phyloP scores from a whole-genome alignment of 345 rosid species.

The Mangifera indica region DNA sequence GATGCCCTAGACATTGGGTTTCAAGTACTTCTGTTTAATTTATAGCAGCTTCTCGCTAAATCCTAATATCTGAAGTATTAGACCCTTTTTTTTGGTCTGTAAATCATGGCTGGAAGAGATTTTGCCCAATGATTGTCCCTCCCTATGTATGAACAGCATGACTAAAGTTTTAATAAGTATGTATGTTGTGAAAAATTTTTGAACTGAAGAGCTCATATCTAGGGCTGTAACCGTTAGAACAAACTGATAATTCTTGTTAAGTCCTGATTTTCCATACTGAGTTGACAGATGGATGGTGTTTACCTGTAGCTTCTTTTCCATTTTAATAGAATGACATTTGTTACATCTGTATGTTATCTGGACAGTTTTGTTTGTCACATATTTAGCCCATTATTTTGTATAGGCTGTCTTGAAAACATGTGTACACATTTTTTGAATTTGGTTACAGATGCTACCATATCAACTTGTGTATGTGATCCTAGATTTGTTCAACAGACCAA shows the following conservation, averaged over 20 bases:
- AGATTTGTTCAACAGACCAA: too few relatives aligned
- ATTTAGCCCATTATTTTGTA: not conserved
- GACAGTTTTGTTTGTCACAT: not conserved
- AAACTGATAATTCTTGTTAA: not conserved
- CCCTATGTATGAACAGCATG: not conserved
- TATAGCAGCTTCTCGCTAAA: too few relatives aligned
- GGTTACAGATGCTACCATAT: too few relatives aligned
- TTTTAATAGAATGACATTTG: not conserved
- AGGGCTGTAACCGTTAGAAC: not conserved
- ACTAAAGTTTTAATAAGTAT: not conserved
- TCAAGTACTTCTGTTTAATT: not conserved
- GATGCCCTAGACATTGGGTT: not conserved
- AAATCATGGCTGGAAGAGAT: not conserved
- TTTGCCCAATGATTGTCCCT: not conserved
- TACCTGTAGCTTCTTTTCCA: not conserved
- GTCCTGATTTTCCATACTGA: not conserved
- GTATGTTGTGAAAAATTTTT: not conserved
- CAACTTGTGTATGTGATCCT: too few relatives aligned
- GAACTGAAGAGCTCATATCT: conserved; percentile 8
- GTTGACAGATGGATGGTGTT: not conserved
- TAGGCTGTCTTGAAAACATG: not conserved
- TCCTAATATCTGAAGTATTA: not conserved
- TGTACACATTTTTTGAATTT: too few relatives aligned
- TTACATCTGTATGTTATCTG: not conserved
- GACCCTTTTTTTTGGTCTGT: not conserved